Evolutionary conservation across 2,329 filamentous ascomycete genomes (phyloP), one percentile per base, ranked within the genome.

Genomic region (Pseudogymnoascus sp.): DNA sequence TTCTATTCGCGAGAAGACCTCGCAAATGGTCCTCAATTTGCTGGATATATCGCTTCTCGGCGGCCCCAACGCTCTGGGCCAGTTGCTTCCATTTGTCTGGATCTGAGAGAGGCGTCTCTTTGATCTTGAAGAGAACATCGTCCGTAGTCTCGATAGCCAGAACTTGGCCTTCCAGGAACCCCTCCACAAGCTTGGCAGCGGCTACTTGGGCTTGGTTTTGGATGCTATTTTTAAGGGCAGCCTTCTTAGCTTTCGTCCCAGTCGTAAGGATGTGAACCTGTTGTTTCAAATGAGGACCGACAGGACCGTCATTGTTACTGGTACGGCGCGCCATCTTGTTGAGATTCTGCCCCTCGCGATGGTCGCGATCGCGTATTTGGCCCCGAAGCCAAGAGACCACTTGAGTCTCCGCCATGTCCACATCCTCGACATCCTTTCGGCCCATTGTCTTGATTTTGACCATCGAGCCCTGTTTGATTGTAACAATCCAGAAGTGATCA

Each of bases 141-240:
- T 97, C 93, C 31, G 90, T 88, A 1, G 90, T 91, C 76, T 97
- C 93, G 61, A 97, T 88, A 0, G 93, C 93, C 9, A 90, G 84
- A 64, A 97, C 90, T 0, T 92, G 91, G 0, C 90, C 90, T 31
- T 88, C 83, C 4, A 90, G 79, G 68, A 91, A 91, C 4, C 83
- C 84, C 33, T 88, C 84, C 11, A 91, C 82, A 37, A 93, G 80
- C 63, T 83, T 84, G 31, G 84, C 81, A 4, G 80, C 80, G 67
- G 78, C 81, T 63, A 72, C 74, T 75, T 85, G 85, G 65, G 88
- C 88, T 68, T 93, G 89, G 73, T 96, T 91, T 59, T 97, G 87
- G 60, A 97, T 91, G 29, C 29, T 56, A 29, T 88, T 88, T 71
- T 87, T 87, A 62, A 93, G 87, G 76, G 96, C 97, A 67, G 89